Base-by-base conservation (phyloP, 2,329 filamentous ascomycete species). In the Bipolaris bicolor region DNA sequence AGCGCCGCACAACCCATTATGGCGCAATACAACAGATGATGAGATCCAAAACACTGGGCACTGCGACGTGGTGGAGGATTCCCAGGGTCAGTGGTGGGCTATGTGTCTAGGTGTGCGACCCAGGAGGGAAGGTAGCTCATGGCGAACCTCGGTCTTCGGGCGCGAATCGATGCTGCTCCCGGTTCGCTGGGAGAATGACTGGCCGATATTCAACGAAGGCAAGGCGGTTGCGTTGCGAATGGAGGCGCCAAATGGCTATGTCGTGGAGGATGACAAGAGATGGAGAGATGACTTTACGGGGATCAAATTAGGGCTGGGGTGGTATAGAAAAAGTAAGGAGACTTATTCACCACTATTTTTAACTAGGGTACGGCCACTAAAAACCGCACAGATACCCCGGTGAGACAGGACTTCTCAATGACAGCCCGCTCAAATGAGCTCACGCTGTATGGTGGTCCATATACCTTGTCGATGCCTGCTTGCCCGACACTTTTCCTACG, bases 401-500 rank as follows among this genome's bases (percentile, higher is more conserved):
- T 80, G 7, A 82, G 80, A 49, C 68, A 62, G 1, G 80, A 79
- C 29, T 82, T 80, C 60, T 82, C 78, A 0, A 71, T 86, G 26
- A 77, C 71, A 0, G 80, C 81, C 34, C 71, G 76, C 1, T 77
- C 79, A 0, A 77, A 78, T 0, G 68, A 74, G 46, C 71, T 86
- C 1, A 79, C 82, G 3, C 66, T 87, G 0, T 78, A 81, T 55
- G 84, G 84, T 0, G 81, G 80, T 13, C 81, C 82, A 7, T 86
- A 83, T 58, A 77, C 78, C 4, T 76, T 87, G 0, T 79, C 77
- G 0, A 79, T 78, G 10, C 82, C 84, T 0, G 79, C 81, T 16
- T 79, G 78, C 18, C 83, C 84, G 0, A 81, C 83, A 0, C 76
- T 85, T 62, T 77, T 86, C 2, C 67, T 86, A 2, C 77, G 84